A percentile compares a stretch with the other conserved stretches of the same genome.
These are phyloP conservation scores for Gossypium ekmanianum DNA, from an alignment of 345 rosid genomes.

Conservation along the genomic window DNA sequence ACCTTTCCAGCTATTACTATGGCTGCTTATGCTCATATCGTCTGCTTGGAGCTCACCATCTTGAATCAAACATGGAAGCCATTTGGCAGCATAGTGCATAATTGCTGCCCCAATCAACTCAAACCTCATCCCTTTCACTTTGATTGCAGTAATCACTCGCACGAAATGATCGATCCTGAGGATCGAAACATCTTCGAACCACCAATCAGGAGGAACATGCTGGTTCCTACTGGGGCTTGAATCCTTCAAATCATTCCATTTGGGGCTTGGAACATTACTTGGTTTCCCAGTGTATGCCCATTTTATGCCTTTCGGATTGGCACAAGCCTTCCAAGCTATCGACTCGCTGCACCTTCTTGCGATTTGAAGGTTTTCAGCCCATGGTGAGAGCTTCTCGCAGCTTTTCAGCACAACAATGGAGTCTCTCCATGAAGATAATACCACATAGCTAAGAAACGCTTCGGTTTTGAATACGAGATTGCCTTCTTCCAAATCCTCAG, in stretches of 20 bases:
- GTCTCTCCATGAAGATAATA: slow-evolving; percentile 95
- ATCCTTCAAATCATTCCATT: slow-evolving; percentile 69
- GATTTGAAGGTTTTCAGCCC: slow-evolving; percentile 98
- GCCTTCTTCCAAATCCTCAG: slow-evolving; percentile 98
- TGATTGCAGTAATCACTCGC: slow-evolving; percentile 87
- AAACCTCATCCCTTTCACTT: slow-evolving; percentile 93
- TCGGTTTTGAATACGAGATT: slow-evolving; percentile 95
- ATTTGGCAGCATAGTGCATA: slow-evolving; percentile 79
- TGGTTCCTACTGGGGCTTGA: slow-evolving; percentile 78
- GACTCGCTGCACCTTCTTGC: slow-evolving; percentile 94
- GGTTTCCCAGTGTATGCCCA: slow-evolving; percentile 89
- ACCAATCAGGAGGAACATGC: slow-evolving; percentile 94
- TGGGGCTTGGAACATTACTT: slow-evolving; percentile 68
- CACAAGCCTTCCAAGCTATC: slow-evolving; percentile 98
- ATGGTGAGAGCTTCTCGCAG: slow-evolving; percentile 90
- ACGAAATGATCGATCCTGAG: slow-evolving; percentile 95
- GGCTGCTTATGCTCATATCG: slow-evolving; percentile 58
- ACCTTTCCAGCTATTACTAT: slow-evolving; percentile 72
- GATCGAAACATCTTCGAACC: slow-evolving; percentile 95
- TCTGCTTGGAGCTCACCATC: slow-evolving; percentile 47
- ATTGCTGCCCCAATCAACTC: slow-evolving; percentile 84
- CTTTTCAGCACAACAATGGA: slow-evolving; percentile 81
- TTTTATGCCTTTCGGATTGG: slow-evolving; percentile 89
- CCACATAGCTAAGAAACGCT: slow-evolving; percentile 95
- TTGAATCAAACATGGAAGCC: slow-evolving; percentile 75